Evolutionary conservation across 2,329 filamentous ascomycete genomes (phyloP).

Genomic region (Escovopsis sp.): DNA sequence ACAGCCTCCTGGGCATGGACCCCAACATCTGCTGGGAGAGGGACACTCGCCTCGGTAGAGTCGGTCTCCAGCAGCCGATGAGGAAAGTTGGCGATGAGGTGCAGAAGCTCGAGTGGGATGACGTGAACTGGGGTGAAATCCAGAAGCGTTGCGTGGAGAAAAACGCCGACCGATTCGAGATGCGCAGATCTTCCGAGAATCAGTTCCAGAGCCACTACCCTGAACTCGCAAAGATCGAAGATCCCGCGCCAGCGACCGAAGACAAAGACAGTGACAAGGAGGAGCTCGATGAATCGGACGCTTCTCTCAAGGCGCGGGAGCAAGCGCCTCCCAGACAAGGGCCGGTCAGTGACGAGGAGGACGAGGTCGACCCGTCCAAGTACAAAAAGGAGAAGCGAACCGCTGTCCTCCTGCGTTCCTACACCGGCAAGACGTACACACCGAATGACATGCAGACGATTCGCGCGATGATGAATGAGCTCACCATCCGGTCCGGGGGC

Average conservation of each 20-base stretch:
- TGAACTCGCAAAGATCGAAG: slow-evolving; percentile 13
- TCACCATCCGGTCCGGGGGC: slow-evolving; percentile 60
- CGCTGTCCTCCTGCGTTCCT: slow-evolving; percentile 62
- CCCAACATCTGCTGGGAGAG: slow-evolving; percentile 52
- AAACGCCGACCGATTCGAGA: slow-evolving; percentile 51
- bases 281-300: neutral
- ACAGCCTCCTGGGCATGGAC: slow-evolving; percentile 44
- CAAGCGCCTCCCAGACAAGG: neutral
- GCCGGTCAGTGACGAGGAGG: slow-evolving; percentile 3
- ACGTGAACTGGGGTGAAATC: slow-evolving; percentile 55
- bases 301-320: neutral
- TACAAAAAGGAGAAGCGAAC: slow-evolving; percentile 39
- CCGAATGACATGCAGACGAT: slow-evolving; percentile 68
- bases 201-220: slow-evolving; percentile 28
- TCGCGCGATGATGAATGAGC: slow-evolving; percentile 63
- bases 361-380: slow-evolving; percentile 5
- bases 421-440: slow-evolving; percentile 60
- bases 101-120: slow-evolving; percentile 40
- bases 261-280: too few species aligned
- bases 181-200: slow-evolving; percentile 26
- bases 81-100: slow-evolving; percentile 27
- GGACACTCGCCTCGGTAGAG: slow-evolving; percentile 53
- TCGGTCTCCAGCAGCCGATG: slow-evolving; percentile 38
- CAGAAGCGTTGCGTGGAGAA: slow-evolving; percentile 50
- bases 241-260: neutral